Base-by-base conservation (phyloP, 1,284 basidiomycete genomes). In the Ganoderma meredithae region DNA sequence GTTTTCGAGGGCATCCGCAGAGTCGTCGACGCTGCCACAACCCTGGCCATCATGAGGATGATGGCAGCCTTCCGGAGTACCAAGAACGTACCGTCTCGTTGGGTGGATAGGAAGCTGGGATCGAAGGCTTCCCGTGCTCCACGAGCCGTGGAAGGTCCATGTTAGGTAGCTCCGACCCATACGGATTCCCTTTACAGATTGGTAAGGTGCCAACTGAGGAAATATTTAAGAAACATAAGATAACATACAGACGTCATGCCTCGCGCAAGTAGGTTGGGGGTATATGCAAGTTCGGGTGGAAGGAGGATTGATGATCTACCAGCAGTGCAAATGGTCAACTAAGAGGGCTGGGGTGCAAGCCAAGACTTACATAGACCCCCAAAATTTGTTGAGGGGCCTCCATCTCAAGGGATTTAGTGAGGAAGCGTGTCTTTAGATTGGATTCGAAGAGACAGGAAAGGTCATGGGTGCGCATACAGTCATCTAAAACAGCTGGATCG, bases 161-260 rank as follows among this genome's bases (percentile, higher is more conserved):
- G 62, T 62, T 44, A 43, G n/a, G 27, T 15, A 25, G 62, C 3
- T 39, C 25, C 49, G 59, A 22, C 2, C 19, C 25, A 36, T 53
- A 58, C 13, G 22, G 49, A n/a, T 39, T 36, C 0, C 84, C 84
- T 33, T 76, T 65, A n/a, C 8, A 22, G 9, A n/a, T 22, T 72
- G 59, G 74, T 86, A 86, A 15, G 36, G 82, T 76, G 13, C 75
- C 77, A 33, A 69, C 75, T 73, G 65, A 73, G 70, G 62, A 74
- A 8, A 81, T 81, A n/a, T 77, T 81, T 8, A 76, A 64, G 9
- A 76, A 81, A 79, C 85, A 87, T 0, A 71, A 72, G 70, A 86
- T 87, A 41, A 79, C 79, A 70, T 86, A 87, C 36, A 39, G 5
- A 83, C 79, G 66, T 79, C 76, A 6, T 78, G 75, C 0, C 60